Evolutionary conservation across 768 basidiomycete species (phyloP).

Genomic region (Panaeolus cyanescens): DNA sequence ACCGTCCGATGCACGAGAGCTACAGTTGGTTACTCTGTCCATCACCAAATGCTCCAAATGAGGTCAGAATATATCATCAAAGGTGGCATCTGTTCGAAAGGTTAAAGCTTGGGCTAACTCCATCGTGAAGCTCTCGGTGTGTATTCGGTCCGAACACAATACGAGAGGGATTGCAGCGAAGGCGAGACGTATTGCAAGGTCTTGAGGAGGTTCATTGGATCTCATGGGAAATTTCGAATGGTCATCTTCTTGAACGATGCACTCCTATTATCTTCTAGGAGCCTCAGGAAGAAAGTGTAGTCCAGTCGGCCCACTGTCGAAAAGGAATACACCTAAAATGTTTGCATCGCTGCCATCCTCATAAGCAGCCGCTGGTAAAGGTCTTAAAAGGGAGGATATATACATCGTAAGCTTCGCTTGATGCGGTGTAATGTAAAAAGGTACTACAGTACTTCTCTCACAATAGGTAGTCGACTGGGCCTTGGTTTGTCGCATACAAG

Average conservation of each 20-base stretch:
- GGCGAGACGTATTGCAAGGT: background rate
- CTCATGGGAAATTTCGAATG: background rate
- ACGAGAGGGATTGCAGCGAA: background rate
- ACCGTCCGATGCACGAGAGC: background rate
- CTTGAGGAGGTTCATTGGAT: background rate
- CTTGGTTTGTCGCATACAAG: no score
- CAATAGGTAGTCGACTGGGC: no score
- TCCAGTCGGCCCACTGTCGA: no score
- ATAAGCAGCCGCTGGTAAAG: constrained; percentile 3
- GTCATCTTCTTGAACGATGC: background rate
- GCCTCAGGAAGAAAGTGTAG: no score
- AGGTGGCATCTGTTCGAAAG: background rate
- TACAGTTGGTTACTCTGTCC: background rate
- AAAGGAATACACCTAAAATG: no score
- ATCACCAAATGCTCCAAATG: background rate
- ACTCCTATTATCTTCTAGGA: background rate
- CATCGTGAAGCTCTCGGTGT: background rate
- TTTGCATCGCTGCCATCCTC: background rate
- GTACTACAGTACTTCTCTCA: no score
- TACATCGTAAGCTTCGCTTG: no score
- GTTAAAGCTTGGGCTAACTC: background rate
- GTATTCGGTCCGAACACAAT: background rate
- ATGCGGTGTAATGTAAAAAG: no score
- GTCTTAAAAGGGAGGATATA: constrained; percentile 4
- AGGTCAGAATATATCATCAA: background rate